Percentiles rank a stretch among this genome's conserved stretches.
These are phyloP conservation scores for Croton laevigatus DNA, from an alignment of 441 rosid species.

Conservation along the genomic window DNA sequence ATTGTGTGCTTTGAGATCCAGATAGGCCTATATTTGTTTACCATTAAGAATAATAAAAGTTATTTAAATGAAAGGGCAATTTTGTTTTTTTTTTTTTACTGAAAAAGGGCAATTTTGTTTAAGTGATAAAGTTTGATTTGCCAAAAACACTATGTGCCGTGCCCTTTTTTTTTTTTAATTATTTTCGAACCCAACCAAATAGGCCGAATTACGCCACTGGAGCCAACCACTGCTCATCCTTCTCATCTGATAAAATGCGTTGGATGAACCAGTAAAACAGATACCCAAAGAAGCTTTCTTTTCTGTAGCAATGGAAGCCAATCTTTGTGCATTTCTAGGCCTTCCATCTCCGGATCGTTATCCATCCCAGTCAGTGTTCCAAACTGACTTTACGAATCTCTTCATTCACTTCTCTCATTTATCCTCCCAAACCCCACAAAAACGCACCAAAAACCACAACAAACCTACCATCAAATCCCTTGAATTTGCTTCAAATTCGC, in stretches of 20 bases:
- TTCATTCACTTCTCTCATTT: slow-evolving; percentile 35
- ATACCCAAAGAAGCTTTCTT: neutral
- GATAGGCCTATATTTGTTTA: too few species aligned
- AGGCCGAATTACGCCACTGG: too few species aligned
- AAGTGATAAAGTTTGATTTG: too few species aligned
- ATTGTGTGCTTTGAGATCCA: too few species aligned
- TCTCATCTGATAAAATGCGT: neutral
- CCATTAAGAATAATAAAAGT: too few species aligned
- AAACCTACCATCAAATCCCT: slow-evolving; percentile 21
- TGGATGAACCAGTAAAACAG: neutral
- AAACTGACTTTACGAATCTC: slow-evolving; percentile 38
- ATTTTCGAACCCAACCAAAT: too few species aligned
- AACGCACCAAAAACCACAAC: slow-evolving; percentile 1
- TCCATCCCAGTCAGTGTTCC: slow-evolving; percentile 13
- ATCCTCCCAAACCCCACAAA: slow-evolving; percentile 25
- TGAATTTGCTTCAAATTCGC: slow-evolving; percentile 26
- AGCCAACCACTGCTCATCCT: neutral
- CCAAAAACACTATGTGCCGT: too few species aligned
- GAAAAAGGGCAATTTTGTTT: too few species aligned
- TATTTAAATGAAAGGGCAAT: too few species aligned
- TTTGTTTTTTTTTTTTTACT: too few species aligned
- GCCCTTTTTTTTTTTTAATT: too few species aligned
- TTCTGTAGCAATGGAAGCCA: slow-evolving; percentile 47
- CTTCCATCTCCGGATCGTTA: slow-evolving; percentile 41
- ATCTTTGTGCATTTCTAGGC: slow-evolving; percentile 49